phyloP scores from a whole-genome alignment of 1,139 yeast species.

The Hyphopichia pseudoburtonii region DNA sequence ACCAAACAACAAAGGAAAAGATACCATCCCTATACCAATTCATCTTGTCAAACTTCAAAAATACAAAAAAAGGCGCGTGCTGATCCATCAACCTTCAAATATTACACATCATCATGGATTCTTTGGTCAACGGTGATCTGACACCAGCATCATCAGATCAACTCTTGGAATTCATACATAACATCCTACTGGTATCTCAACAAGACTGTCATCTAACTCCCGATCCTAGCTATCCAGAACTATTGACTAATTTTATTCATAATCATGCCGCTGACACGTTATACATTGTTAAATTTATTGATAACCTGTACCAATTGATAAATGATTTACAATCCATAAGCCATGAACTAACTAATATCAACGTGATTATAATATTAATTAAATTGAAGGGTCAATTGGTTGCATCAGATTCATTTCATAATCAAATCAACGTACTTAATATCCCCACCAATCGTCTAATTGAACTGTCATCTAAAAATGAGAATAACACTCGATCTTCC shows the following conservation, averaged over 20 bases:
- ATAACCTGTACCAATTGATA: conserved; percentile 1
- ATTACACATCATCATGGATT: no score
- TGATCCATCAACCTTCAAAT: no score
- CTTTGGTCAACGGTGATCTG: neutral
- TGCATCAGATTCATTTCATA: conserved; percentile 22
- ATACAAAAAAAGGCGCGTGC: no score
- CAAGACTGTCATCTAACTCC: neutral
- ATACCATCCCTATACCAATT: no score
- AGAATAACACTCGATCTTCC: conserved; percentile 3
- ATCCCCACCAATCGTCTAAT: conserved; percentile 25
- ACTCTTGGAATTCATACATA: conserved; percentile 5
- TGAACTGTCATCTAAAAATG: neutral
- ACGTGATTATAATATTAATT: conserved; percentile 35
- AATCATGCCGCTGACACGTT: conserved; percentile 16
- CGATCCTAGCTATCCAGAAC: neutral
- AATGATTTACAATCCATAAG: conserved; percentile 6
- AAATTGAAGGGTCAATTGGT: conserved; percentile 41
- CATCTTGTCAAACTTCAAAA: no score
- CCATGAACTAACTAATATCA: conserved; percentile 9
- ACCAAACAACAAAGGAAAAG: no score
- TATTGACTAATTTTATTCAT: conserved; percentile 10
- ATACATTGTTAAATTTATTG: conserved; percentile 10
- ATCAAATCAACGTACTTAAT: conserved; percentile 41
- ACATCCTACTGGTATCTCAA: conserved; percentile 1
- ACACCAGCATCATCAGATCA: neutral